phyloP scores from a whole-genome alignment of 257 asterid genomes.

The Solanum lycopersicoides region DNA sequence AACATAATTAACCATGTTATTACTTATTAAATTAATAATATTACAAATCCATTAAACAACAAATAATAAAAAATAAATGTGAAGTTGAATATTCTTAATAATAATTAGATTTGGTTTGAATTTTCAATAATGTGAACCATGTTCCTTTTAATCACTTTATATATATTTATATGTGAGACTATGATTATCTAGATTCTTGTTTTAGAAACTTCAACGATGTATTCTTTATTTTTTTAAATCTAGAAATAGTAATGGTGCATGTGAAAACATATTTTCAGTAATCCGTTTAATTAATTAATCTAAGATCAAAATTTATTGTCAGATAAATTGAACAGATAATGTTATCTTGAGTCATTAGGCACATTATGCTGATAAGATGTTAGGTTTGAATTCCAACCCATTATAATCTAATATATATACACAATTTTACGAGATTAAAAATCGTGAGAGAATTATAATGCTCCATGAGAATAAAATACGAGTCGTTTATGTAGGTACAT shows the following conservation, averaged over 20 bases:
- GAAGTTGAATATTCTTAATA: not conserved
- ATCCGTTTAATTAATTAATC: too few relatives aligned
- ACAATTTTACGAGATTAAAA: not conserved
- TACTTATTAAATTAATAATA: not conserved
- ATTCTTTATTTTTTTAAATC: not conserved
- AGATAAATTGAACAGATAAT: too few relatives aligned
- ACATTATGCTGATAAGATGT: too few relatives aligned
- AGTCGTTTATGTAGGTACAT: not conserved
- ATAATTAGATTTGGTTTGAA: not conserved
- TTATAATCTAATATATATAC: too few relatives aligned
- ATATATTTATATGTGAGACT: not conserved
- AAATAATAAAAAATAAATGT: not conserved
- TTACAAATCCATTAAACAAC: not conserved
- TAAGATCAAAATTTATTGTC: not conserved
- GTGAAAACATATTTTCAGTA: not conserved
- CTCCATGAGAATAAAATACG: not conserved
- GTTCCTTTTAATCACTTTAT: not conserved
- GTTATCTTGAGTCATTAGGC: too few relatives aligned
- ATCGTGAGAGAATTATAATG: accelerated
- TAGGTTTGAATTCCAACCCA: too few relatives aligned
- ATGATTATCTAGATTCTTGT: not conserved
- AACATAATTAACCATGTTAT: not conserved
- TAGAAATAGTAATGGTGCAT: not conserved
- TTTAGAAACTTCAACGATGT: not conserved
- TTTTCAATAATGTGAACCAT: conserved; percentile 2